Conservation (phyloP, 169 alveolate species). For the Plasmodium fragile region DNA sequence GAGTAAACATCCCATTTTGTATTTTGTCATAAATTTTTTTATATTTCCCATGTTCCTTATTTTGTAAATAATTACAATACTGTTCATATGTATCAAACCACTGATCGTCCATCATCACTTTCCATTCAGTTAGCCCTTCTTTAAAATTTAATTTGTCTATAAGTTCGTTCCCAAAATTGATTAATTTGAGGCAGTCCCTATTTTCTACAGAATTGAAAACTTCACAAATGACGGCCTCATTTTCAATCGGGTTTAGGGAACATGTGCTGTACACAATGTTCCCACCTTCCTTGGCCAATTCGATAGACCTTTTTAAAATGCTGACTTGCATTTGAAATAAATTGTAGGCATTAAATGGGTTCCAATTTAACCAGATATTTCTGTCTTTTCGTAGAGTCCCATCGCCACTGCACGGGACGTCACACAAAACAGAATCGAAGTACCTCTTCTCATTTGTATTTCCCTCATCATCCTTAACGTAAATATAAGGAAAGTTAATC, state of each 20-base stretch:
- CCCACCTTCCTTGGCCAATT: conserved; percentile 82
- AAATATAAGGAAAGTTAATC: conserved; percentile 54
- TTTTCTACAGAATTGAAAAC: conserved; percentile 88
- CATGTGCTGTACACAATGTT: conserved; percentile 96
- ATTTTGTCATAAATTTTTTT: conserved; percentile 75
- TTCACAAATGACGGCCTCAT: conserved; percentile 91
- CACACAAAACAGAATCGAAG: conserved; percentile 93
- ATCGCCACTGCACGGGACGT: conserved; percentile 98
- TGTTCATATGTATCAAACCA: conserved; percentile 76
- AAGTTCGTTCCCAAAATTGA: conserved; percentile 86
- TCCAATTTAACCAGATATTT: conserved; percentile 95
- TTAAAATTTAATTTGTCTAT: conserved; percentile 81
- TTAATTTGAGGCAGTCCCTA: conserved; percentile 84
- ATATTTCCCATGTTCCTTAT: conserved; percentile 2
- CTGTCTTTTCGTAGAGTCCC: conserved; percentile 97
- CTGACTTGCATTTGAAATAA: conserved; percentile 92
- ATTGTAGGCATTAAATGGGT: conserved; percentile 92
- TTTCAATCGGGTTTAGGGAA: conserved; percentile 96
- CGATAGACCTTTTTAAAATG: conserved; percentile 92
- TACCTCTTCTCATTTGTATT: conserved; percentile 78
- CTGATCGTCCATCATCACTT: conserved; percentile 78
- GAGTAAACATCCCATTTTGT: conserved; percentile 80
- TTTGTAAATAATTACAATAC: conserved; percentile 47
- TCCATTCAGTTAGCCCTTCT: conserved; percentile 85
- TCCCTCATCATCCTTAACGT: conserved; percentile 27